Conservation (phyloP, 2,329 filamentous ascomycete species). For the Microascus cirrosus region DNA sequence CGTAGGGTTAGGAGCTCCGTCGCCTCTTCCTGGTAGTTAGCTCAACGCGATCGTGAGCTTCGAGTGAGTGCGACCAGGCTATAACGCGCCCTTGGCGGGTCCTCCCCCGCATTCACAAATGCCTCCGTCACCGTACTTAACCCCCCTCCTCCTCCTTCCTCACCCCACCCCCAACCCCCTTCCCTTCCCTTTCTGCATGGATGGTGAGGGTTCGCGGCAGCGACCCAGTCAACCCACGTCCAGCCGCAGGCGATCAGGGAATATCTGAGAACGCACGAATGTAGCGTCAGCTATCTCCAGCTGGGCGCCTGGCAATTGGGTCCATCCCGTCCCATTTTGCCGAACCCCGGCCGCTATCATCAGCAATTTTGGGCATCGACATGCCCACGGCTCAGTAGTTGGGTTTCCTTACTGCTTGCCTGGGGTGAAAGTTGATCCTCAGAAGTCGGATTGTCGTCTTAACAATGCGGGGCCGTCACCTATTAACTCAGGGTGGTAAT, state of each 20-base stretch:
- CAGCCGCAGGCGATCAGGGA: not conserved
- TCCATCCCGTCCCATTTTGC: not conserved
- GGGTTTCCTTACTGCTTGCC: not conserved
- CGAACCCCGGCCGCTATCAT: not conserved
- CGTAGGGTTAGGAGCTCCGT: not conserved
- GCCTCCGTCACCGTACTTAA: not conserved
- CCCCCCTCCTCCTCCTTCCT: not conserved
- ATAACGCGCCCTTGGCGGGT: not conserved
- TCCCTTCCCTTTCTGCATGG: not conserved
- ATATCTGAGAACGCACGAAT: not conserved
- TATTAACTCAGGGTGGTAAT: not conserved
- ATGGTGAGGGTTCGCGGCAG: not conserved
- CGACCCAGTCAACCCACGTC: not conserved
- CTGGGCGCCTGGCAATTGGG: not conserved
- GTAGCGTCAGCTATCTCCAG: not conserved
- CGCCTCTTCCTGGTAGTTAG: not conserved
- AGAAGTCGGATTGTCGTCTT: not conserved
- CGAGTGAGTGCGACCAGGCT: not conserved
- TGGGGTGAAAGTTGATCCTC: not conserved
- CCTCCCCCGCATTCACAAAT: not conserved
- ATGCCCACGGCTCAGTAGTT: not conserved
- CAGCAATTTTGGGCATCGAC: slow-evolving; percentile 3
- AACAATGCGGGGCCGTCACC: not conserved
- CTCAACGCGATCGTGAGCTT: not conserved
- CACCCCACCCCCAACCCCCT: too few species aligned